phyloP scores from a whole-genome alignment of 345 rosid species.

The Syzygium grande region DNA sequence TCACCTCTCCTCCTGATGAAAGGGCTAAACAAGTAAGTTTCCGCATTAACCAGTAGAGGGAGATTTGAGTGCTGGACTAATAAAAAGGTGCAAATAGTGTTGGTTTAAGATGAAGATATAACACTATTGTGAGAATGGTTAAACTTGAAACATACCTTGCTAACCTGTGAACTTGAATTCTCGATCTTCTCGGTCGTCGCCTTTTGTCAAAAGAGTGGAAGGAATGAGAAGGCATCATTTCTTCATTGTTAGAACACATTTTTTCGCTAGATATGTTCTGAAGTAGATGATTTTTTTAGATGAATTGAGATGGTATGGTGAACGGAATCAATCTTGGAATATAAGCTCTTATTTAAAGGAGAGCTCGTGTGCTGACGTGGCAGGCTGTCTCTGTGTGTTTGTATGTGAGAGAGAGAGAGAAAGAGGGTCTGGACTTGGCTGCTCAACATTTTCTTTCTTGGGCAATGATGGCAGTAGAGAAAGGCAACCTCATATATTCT shows the following conservation, averaged over 20 bases:
- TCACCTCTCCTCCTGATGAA: conserved; percentile 12
- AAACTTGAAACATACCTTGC: conserved; percentile 19
- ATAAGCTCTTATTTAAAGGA: conserved; percentile 14
- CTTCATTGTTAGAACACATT: conserved; percentile 32
- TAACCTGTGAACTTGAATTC: conserved; percentile 33
- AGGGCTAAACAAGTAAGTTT: background rate
- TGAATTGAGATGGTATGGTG: background rate
- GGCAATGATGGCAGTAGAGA: conserved; percentile 27
- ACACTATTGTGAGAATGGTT: background rate
- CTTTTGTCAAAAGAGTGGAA: conserved; percentile 15
- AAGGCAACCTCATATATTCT: conserved; percentile 16
- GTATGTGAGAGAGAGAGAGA: background rate
- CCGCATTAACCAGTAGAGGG: background rate
- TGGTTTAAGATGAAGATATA: background rate
- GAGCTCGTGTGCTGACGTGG: background rate
- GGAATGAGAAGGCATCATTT: conserved; percentile 18
- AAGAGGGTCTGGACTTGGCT: background rate
- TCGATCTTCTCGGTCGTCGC: conserved; percentile 28
- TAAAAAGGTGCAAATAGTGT: background rate
- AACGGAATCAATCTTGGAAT: background rate
- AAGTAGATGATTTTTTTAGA: background rate
- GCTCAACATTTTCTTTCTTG: conserved; percentile 7
- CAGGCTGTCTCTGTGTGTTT: background rate
- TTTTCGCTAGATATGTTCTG: background rate
- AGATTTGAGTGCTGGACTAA: background rate